phyloP scores from a whole-genome alignment of 1,284 basidiomycete species.

The Fomitiporia mediterranea region DNA sequence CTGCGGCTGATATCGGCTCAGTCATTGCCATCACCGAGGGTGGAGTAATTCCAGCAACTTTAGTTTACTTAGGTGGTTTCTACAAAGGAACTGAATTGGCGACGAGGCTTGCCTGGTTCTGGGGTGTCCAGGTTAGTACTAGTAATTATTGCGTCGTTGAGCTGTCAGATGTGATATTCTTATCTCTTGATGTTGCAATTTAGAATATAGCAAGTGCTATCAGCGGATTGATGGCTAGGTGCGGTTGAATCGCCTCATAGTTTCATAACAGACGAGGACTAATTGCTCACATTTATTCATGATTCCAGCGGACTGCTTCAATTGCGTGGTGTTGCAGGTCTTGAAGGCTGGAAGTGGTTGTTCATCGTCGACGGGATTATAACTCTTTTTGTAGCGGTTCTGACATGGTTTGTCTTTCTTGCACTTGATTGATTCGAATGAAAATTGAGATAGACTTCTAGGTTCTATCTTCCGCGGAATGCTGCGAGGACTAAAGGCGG shows the following conservation, averaged over 20 bases:
- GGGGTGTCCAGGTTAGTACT: slow-evolving; percentile 30
- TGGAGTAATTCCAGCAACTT: slow-evolving; percentile 36
- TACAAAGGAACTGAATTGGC: slow-evolving; percentile 37
- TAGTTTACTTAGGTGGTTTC: slow-evolving; percentile 37
- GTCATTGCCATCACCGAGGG: slow-evolving; percentile 39
- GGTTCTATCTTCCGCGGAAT: slow-evolving; percentile 35
- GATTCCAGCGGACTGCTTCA: slow-evolving; percentile 32
- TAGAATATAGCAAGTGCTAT: slow-evolving; percentile 35
- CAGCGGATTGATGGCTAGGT: slow-evolving; percentile 34
- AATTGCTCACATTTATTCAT: not conserved
- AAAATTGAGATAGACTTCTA: slow-evolving; percentile 10
- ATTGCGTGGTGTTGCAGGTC: slow-evolving; percentile 30
- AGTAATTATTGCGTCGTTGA: not conserved
- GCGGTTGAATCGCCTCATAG: not conserved
- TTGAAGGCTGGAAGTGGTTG: slow-evolving; percentile 39
- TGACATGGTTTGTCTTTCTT: slow-evolving; percentile 28
- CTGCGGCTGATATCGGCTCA: not conserved
- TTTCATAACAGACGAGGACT: not conserved
- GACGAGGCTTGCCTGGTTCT: slow-evolving; percentile 37
- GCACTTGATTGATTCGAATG: not conserved
- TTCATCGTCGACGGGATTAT: slow-evolving; percentile 38
- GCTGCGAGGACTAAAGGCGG: slow-evolving; percentile 30
- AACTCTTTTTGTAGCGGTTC: slow-evolving; percentile 31
- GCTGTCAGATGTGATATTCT: not conserved
- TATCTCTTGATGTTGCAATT: not conserved